Evolutionary conservation across 148 eudicot genomes (phyloP).

Genomic region (Nyssa sinensis): DNA sequence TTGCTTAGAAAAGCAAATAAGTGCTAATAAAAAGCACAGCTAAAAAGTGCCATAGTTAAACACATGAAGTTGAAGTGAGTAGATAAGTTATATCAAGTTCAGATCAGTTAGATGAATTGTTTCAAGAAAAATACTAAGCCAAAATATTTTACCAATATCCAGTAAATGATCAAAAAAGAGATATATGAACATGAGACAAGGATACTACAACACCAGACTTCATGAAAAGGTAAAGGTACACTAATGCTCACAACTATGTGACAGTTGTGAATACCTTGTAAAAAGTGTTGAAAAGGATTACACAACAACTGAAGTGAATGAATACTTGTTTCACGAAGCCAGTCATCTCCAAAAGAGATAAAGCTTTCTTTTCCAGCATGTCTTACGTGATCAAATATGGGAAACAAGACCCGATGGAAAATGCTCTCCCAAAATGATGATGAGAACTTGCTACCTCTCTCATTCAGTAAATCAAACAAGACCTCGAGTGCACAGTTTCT

Average conservation of each 20-base stretch:
- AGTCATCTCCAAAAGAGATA: conserved; percentile 63
- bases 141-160: too few relatives aligned
- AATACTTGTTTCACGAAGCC: conserved; percentile 90
- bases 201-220: background rate
- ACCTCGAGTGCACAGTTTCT: conserved; percentile 98
- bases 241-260: background rate
- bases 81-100: too few relatives aligned
- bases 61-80: too few relatives aligned
- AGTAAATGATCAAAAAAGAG: background rate
- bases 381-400: conserved; percentile 93
- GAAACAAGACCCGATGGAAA: conserved; percentile 86
- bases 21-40: too few relatives aligned
- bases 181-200: background rate
- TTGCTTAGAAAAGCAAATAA: too few relatives aligned
- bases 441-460: conserved; percentile 95
- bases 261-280: conserved; percentile 69
- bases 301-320: conserved; percentile 95
- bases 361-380: conserved; percentile 78
- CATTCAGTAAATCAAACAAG: conserved; percentile 90
- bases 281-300: conserved; percentile 93
- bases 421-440: conserved; percentile 91
- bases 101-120: background rate
- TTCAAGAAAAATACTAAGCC: too few relatives aligned
- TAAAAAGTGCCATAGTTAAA: too few relatives aligned
- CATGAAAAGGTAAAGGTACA: background rate